phyloP scores from a whole-genome alignment of 768 basidiomycete species.

The Hemileccinum impolitum region DNA sequence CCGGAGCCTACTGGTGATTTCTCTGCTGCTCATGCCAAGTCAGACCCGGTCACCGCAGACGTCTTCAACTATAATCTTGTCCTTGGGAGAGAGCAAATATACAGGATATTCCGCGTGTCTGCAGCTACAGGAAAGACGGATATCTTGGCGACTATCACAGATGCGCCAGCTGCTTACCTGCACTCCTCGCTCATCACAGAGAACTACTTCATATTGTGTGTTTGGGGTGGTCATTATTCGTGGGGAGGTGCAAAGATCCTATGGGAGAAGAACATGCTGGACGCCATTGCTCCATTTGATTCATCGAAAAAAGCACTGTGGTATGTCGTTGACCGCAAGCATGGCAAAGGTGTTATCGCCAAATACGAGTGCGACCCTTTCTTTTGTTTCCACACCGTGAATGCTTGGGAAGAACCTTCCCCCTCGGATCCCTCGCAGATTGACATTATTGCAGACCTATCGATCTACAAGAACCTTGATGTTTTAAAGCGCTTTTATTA shows the following conservation, averaged over 20 bases:
- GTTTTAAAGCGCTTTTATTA: conserved; percentile 33
- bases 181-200: conserved; percentile 38
- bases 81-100: conserved; percentile 26
- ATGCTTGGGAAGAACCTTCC: conserved; percentile 35
- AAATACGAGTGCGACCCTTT: conserved; percentile 37
- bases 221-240: conserved; percentile 32
- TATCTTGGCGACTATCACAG: conserved; percentile 35
- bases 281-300: conserved; percentile 32
- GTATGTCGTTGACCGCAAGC: conserved; percentile 37
- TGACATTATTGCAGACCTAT: conserved; percentile 36
- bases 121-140: conserved; percentile 30
- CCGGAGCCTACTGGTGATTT: conserved; percentile 32
- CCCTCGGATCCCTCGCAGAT: conserved; percentile 22
- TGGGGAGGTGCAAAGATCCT: conserved; percentile 29
- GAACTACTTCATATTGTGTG: conserved; percentile 35
- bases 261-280: conserved; percentile 32
- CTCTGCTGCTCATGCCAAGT: conserved; percentile 37
- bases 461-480: conserved; percentile 32
- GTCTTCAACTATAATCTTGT: conserved; percentile 35
- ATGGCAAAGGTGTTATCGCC: conserved; percentile 34
- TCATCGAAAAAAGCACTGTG: conserved; percentile 29
- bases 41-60: conserved; percentile 34
- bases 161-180: conserved; percentile 38
- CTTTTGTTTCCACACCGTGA: conserved; percentile 39
- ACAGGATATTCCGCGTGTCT: conserved; percentile 36